These are phyloP conservation scores for Penicillium silybi DNA, from an alignment of 495 filamentous ascomycete species.

Conservation along the genomic window DNA sequence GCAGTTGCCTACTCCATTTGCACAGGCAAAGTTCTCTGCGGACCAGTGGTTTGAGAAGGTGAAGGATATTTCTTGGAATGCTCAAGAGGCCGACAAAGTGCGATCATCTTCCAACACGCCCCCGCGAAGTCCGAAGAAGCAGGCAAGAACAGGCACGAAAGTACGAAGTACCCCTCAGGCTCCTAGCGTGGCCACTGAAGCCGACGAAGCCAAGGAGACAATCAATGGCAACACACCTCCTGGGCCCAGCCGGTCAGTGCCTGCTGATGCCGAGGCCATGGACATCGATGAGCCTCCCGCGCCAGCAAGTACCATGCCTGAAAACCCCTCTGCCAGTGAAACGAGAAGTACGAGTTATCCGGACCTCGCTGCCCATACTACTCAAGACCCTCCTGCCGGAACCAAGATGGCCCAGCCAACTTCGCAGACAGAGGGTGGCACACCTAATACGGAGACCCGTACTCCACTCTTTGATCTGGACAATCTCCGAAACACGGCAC, in stretches of 20 bases:
- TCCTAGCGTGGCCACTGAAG: slow-evolving; percentile 39
- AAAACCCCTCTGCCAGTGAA: not conserved
- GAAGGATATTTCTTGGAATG: slow-evolving; percentile 51
- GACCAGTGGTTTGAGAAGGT: slow-evolving; percentile 66
- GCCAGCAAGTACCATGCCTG: slow-evolving; percentile 1
- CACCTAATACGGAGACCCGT: slow-evolving; percentile 40
- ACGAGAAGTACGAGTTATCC: slow-evolving; percentile 12
- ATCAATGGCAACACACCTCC: slow-evolving; percentile 15
- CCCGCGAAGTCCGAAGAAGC: slow-evolving; percentile 38
- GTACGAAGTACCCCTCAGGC: slow-evolving; percentile 28
- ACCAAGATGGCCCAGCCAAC: slow-evolving; percentile 21
- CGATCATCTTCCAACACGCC: slow-evolving; percentile 25
- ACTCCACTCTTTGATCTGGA: slow-evolving; percentile 48
- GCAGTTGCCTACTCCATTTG: slow-evolving; percentile 31
- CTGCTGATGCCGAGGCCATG: slow-evolving; percentile 41
- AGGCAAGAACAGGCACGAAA: slow-evolving; percentile 22
- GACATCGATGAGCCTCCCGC: slow-evolving; percentile 41
- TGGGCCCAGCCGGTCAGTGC: slow-evolving; percentile 7
- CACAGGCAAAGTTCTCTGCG: slow-evolving; percentile 53
- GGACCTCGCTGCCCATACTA: slow-evolving; percentile 14
- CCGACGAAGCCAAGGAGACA: slow-evolving; percentile 38
- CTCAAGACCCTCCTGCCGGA: slow-evolving; percentile 15
- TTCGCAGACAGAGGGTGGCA: slow-evolving; percentile 35
- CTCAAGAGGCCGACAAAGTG: slow-evolving; percentile 32
- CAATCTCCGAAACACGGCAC: slow-evolving; percentile 63